phyloP scores from a whole-genome alignment of 768 basidiomycete genomes.

The Leucosporidium yakuticum region DNA sequence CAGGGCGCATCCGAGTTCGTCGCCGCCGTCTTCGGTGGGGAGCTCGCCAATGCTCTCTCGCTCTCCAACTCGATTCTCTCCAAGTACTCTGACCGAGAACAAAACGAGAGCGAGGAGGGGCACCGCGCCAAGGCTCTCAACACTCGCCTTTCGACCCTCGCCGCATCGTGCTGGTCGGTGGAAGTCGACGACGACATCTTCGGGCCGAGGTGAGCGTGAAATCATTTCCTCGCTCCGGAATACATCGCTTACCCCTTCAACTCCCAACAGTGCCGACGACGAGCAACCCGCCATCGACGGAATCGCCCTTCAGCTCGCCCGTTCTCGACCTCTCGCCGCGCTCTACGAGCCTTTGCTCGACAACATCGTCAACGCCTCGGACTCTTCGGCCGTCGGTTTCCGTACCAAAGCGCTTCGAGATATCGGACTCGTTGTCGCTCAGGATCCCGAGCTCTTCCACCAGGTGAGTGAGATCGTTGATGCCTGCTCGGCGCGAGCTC shows the following conservation, averaged over 20 bases:
- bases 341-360: constrained; percentile 80
- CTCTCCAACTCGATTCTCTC: neutral
- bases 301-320: constrained; percentile 68
- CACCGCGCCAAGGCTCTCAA: neutral
- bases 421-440: constrained; percentile 78
- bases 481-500: neutral
- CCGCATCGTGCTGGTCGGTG: constrained; percentile 6
- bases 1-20: constrained; percentile 33
- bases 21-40: constrained; percentile 12
- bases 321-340: constrained; percentile 64
- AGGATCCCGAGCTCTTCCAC: constrained; percentile 75
- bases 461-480: constrained; percentile 51
- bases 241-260: neutral
- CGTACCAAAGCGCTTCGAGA: constrained; percentile 89
- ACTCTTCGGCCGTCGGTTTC: constrained; percentile 81
- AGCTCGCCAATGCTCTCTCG: neutral
- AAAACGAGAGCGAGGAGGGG: neutral
- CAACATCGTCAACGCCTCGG: constrained; percentile 69
- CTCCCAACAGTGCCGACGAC: constrained; percentile 56
- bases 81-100: neutral
- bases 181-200: constrained; percentile 21
- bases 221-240: neutral
- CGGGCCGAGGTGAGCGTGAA: constrained; percentile 15
- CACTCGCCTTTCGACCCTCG: neutral
- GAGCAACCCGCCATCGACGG: constrained; percentile 63